Evolutionary conservation across 129 eudicot species (phyloP), one percentile per base, ranked within the genome.

Genomic region (Artemisia annua): DNA sequence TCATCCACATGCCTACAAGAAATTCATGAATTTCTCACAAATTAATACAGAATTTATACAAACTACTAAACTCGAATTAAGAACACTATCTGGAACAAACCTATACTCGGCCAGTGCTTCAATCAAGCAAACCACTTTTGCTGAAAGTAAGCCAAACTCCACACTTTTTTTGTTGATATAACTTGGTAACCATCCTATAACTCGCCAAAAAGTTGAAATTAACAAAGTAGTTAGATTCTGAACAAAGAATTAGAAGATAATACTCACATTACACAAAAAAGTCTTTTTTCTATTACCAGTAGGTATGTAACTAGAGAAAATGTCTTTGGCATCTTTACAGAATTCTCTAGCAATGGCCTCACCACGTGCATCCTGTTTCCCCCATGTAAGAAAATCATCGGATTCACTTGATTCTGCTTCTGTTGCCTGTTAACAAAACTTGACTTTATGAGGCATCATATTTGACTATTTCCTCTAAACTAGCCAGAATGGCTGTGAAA

Each of bases 31-130:
- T n/a, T 11, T 62, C 44, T 62, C 39, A 70, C 51, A 62, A 73
- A 35, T 19, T 72, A 20, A 43, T 39, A 19, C 10, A 35, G 43
- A 35, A 35, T 5, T 35, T 35, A 35, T 35, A 35, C 43, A 35
- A 35, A 35, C 7, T 4, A 35, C 43, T 35, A 35, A 35, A 1
- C 43, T 35, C 43, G 43, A 35, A 5, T 35, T 4, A 3, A 11
- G 46, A 46, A 24, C 43, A 32, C 55, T 55, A 70, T 59, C 60
- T 53, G 9, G 49, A 14, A 24, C 76, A 68, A 43, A 95, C 99
- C 94, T 90, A 86, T 88, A 91, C 50, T 82, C 89, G 46, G 77
- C 88, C 49, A 95, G 87, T 52, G 89, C 78, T 69, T 95, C 88
- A 50, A 88, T 48, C 14, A 95, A 91, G 73, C 94, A 86, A n/a